These are phyloP conservation scores for Perkinsus marinus DNA, from an alignment of 169 alveolate species.

Conservation along the genomic window DNA sequence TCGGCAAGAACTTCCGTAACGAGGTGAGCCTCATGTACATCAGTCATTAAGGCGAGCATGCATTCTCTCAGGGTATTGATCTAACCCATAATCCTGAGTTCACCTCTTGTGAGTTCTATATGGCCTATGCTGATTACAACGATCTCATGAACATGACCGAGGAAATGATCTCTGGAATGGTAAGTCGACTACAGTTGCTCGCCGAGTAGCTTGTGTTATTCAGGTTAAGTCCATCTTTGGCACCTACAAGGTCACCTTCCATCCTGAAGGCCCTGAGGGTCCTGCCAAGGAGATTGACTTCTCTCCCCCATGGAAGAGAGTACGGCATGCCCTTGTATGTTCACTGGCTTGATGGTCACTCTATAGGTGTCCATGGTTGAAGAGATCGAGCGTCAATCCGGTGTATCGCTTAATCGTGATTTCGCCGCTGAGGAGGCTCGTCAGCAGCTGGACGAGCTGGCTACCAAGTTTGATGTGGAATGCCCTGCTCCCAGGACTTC, in stretches of 20 bases:
- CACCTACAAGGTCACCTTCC: constrained; percentile 75
- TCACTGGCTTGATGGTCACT: neutral
- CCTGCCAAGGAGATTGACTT: constrained; percentile 83
- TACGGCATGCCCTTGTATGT: too few relatives aligned
- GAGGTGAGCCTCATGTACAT: constrained; percentile 52
- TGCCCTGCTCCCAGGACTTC: neutral
- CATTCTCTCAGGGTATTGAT: constrained; percentile 68
- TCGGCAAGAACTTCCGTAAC: constrained; percentile 96
- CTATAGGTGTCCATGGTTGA: constrained; percentile 34
- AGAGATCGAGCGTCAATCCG: constrained; percentile 32
- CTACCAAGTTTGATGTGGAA: neutral
- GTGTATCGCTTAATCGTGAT: constrained; percentile 18
- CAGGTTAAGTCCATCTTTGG: constrained; percentile 71
- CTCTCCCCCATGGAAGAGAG: constrained; percentile 91
- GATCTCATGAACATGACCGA: constrained; percentile 92
- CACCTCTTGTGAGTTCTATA: constrained; percentile 95
- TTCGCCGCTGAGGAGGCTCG: constrained; percentile 21
- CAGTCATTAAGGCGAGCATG: neutral
- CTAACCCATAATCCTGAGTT: constrained; percentile 97
- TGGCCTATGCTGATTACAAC: constrained; percentile 90
- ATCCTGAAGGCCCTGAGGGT: constrained; percentile 85
- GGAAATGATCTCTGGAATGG: constrained; percentile 74
- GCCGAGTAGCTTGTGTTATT: too few relatives aligned
- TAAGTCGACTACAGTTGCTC: too few relatives aligned
- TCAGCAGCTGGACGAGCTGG: neutral